A percentile compares a stretch with the other conserved stretches of the same genome.
phyloP scores from a whole-genome alignment of 2,329 filamentous ascomycete genomes.

The Pyrenochaeta sp. region DNA sequence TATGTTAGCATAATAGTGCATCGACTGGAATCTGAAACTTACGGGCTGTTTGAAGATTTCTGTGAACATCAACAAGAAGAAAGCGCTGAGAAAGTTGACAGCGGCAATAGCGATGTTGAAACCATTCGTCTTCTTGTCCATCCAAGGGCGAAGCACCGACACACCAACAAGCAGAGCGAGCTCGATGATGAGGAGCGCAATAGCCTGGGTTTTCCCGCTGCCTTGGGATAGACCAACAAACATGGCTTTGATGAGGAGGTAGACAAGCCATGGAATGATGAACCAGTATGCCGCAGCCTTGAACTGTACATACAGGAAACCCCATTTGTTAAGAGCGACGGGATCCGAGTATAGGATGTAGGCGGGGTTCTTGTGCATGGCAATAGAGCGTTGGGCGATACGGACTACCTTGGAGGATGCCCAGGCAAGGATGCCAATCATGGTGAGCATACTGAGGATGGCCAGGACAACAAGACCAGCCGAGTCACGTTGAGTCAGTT shows the following conservation, averaged over 20 bases:
- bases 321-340: slow-evolving; percentile 95
- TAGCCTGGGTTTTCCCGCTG: slow-evolving; percentile 75
- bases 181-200: slow-evolving; percentile 85
- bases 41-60: slow-evolving; percentile 83
- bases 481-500: slow-evolving; percentile 87
- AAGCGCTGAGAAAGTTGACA: slow-evolving; percentile 88
- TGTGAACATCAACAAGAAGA: slow-evolving; percentile 90
- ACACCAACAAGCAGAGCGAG: slow-evolving; percentile 78
- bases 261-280: slow-evolving; percentile 79
- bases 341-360: slow-evolving; percentile 98
- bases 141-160: slow-evolving; percentile 87
- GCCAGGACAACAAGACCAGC: slow-evolving; percentile 85
- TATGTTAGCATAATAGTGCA: slow-evolving; percentile 21
- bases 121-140: slow-evolving; percentile 98
- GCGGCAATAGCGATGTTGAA: slow-evolving; percentile 94
- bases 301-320: slow-evolving; percentile 97
- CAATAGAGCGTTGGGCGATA: slow-evolving; percentile 85
- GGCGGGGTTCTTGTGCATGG: slow-evolving; percentile 93
- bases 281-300: slow-evolving; percentile 96
- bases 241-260: slow-evolving; percentile 86
- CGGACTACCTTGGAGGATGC: slow-evolving; percentile 89
- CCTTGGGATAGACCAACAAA: slow-evolving; percentile 85
- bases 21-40: slow-evolving; percentile 42
- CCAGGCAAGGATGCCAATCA: slow-evolving; percentile 81
- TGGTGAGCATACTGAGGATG: slow-evolving; percentile 85